These are phyloP conservation scores for Pogostemon cablin DNA, from an alignment of 257 asterid species.

Conservation along the genomic window DNA sequence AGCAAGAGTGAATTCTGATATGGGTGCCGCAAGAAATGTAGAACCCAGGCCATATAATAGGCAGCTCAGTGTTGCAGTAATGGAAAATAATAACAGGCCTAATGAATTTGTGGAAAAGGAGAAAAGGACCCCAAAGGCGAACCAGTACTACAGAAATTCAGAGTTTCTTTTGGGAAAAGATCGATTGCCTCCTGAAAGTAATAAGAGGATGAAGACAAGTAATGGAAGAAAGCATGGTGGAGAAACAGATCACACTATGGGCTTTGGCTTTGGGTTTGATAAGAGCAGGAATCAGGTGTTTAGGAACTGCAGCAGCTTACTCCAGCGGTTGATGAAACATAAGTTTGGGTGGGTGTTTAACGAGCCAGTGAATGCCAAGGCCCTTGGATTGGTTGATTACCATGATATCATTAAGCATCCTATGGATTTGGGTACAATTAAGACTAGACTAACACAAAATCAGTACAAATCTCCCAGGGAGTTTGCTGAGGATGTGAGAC, in stretches of 20 bases:
- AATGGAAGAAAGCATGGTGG: slow-evolving; percentile 59
- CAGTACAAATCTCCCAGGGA: slow-evolving; percentile 73
- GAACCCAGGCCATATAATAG: slow-evolving; percentile 58
- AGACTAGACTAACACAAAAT: slow-evolving; percentile 61
- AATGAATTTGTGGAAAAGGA: slow-evolving; percentile 72
- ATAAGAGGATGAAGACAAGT: slow-evolving; percentile 65
- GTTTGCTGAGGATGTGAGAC: slow-evolving; percentile 88
- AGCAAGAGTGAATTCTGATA: slow-evolving; percentile 53
- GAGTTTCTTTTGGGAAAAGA: slow-evolving; percentile 93
- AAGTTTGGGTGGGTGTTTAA: slow-evolving; percentile 88
- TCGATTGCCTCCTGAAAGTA: slow-evolving; percentile 79
- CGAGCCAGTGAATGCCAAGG: slow-evolving; percentile 74
- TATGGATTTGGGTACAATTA: slow-evolving; percentile 93
- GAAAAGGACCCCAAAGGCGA: slow-evolving; percentile 94
- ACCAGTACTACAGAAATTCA: slow-evolving; percentile 76
- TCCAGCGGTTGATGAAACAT: slow-evolving; percentile 88
- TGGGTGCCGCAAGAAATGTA: slow-evolving; percentile 52
- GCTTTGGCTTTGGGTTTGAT: slow-evolving; percentile 52
- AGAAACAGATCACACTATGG: slow-evolving; percentile 42
- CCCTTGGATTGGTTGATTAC: slow-evolving; percentile 72
- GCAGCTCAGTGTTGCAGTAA: slow-evolving; percentile 69
- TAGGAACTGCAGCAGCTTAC: slow-evolving; percentile 69
- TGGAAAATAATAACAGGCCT: slow-evolving; percentile 47
- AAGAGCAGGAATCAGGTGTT: slow-evolving; percentile 56
- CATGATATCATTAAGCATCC: slow-evolving; percentile 77